These are phyloP conservation scores for Furcasterigmium furcatum DNA, from an alignment of 2,329 filamentous ascomycete species.

Conservation along the genomic window DNA sequence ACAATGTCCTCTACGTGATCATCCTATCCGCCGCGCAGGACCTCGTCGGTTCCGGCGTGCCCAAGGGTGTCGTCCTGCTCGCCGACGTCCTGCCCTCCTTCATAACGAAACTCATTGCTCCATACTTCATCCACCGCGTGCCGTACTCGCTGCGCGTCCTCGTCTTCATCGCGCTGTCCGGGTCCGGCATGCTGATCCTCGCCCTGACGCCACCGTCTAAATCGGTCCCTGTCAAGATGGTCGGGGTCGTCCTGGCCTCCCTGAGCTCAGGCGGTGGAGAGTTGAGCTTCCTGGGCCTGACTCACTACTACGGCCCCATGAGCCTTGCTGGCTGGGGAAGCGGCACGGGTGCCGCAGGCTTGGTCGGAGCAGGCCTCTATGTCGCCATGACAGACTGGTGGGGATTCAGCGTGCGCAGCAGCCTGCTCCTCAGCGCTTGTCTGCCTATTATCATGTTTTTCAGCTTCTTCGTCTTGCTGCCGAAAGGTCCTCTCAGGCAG, in stretches of 20 bases:
- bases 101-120: conserved; percentile 79
- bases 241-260: conserved; percentile 81
- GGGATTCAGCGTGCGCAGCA: conserved; percentile 69
- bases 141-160: conserved; percentile 76
- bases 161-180: conserved; percentile 71
- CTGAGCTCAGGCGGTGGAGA: conserved; percentile 85
- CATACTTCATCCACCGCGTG: conserved; percentile 89
- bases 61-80: conserved; percentile 89
- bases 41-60: conserved; percentile 84
- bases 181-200: conserved; percentile 84
- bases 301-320: conserved; percentile 87
- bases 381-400: conserved; percentile 80
- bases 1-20: conserved; percentile 97
- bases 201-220: conserved; percentile 68
- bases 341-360: conserved; percentile 83
- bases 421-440: conserved; percentile 73
- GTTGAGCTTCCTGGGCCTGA: conserved; percentile 84
- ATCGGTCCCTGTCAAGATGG: conserved; percentile 71
- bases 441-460: conserved; percentile 79
- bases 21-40: conserved; percentile 94
- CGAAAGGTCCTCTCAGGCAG: conserved; percentile 59
- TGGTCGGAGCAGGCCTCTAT: conserved; percentile 86
- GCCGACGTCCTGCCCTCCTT: conserved; percentile 92
- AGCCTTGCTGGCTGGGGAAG: conserved; percentile 90
- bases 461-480: conserved; percentile 82